Conservation (phyloP, 148 eudicot species). For the Oxyria digyna region DNA sequence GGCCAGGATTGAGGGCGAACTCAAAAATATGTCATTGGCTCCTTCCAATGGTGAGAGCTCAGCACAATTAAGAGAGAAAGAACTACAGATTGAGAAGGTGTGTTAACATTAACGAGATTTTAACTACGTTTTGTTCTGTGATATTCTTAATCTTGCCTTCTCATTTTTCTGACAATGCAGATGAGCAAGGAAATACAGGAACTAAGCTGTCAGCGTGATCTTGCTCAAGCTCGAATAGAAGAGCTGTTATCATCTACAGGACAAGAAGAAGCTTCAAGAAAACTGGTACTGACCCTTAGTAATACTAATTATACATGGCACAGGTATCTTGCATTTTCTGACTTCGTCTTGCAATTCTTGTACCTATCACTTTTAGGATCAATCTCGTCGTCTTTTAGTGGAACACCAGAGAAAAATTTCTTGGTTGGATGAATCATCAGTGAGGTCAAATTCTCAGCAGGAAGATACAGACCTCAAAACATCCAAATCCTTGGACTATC, state of each 20-base stretch:
- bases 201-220: conserved; percentile 59
- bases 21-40: conserved; percentile 29
- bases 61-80: conserved; percentile 52
- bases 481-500: conserved; percentile 25
- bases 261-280: conserved; percentile 20
- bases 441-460: conserved; percentile 45
- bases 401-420: conserved; percentile 25
- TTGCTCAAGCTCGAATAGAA: conserved; percentile 58
- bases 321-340: conserved; percentile 14
- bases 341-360: conserved; percentile 2
- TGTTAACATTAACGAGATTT: background rate
- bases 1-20: conserved; percentile 55
- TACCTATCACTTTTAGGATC: conserved; percentile 13
- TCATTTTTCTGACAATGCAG: conserved; percentile 21
- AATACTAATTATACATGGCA: background rate
- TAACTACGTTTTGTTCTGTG: background rate
- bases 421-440: conserved; percentile 51
- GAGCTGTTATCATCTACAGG: conserved; percentile 38
- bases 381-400: conserved; percentile 11
- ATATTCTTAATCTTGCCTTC: background rate
- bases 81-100: conserved; percentile 80
- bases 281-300: conserved; percentile 20
- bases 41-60: conserved; percentile 28
- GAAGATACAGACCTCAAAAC: conserved; percentile 28
- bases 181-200: conserved; percentile 80